Conservation (phyloP, 768 basidiomycete species). For the Suillus clintonianus region DNA sequence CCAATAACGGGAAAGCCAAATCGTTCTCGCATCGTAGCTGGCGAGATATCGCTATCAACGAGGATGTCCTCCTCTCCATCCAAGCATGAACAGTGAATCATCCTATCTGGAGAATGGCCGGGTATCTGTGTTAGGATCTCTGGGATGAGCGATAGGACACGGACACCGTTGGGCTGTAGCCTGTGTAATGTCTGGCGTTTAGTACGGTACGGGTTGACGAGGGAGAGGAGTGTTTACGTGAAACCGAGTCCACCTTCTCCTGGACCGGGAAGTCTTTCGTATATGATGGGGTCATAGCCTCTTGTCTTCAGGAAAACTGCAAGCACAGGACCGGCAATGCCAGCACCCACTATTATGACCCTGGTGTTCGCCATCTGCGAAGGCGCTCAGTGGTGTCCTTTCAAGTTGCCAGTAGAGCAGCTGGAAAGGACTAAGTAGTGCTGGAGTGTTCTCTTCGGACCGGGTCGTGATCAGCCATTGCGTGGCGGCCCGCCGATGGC, state of each 20-base stretch:
- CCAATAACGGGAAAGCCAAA: conserved; percentile 32
- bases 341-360: conserved; percentile 40
- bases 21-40: conserved; percentile 12
- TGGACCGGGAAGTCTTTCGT: conserved; percentile 27
- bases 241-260: conserved; percentile 32
- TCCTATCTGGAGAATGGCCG: conserved; percentile 16
- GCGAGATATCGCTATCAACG: conserved; percentile 22
- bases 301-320: conserved; percentile 38
- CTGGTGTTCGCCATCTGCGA: conserved; percentile 18
- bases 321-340: conserved; percentile 42
- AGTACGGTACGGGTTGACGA: neutral
- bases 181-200: conserved; percentile 15
- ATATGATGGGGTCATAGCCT: conserved; percentile 39
- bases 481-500: neutral
- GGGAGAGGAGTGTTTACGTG: conserved; percentile 21
- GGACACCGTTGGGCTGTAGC: conserved; percentile 31
- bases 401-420: neutral
- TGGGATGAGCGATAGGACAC: conserved; percentile 28
- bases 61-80: conserved; percentile 29
- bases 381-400: neutral
- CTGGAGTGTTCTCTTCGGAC: neutral
- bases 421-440: neutral
- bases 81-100: conserved; percentile 20
- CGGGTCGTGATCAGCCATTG: neutral
- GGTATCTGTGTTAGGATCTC: conserved; percentile 26